Conservation (phyloP, 2,329 filamentous ascomycete species). For the Diplodia corticola region DNA sequence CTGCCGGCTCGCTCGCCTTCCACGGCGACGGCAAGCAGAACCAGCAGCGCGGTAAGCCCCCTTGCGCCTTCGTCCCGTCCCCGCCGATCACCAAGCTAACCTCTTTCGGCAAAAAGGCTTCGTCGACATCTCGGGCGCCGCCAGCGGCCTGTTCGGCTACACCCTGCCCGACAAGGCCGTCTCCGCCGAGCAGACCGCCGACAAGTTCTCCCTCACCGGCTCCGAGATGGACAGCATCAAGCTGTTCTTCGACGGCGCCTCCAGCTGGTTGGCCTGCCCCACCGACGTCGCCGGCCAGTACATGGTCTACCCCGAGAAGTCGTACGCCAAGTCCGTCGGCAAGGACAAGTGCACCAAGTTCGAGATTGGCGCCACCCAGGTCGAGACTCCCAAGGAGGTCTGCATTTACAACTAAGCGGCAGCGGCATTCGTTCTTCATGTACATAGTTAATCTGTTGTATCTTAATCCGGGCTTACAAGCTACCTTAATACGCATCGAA, state of each 20-base stretch:
- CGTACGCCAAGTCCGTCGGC: background rate
- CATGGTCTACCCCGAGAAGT: background rate
- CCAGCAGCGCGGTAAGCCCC: background rate
- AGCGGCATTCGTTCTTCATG: background rate
- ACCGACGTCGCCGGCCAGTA: background rate
- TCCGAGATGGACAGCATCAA: background rate
- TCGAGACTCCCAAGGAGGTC: background rate
- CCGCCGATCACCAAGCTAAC: too few species aligned
- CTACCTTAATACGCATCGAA: too few species aligned
- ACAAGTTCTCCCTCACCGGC: slow-evolving; percentile 2
- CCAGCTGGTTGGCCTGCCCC: slow-evolving; percentile 9
- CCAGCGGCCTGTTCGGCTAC: background rate
- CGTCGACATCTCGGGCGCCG: slow-evolving; percentile 6
- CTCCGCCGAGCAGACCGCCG: background rate
- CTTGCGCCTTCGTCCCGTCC: too few species aligned
- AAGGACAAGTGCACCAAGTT: slow-evolving; percentile 4
- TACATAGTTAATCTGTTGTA: background rate
- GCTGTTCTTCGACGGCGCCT: background rate
- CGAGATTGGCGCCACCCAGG: background rate
- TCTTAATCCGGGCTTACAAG: background rate
- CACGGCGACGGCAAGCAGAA: slow-evolving; percentile 1
- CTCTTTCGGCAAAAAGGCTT: background rate
- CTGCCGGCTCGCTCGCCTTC: background rate
- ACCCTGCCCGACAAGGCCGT: background rate
- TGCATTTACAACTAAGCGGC: slow-evolving; percentile 1